Evolutionary conservation across 805 yeast genomes (phyloP).

Genomic region (Zygoascus tannicola): DNA sequence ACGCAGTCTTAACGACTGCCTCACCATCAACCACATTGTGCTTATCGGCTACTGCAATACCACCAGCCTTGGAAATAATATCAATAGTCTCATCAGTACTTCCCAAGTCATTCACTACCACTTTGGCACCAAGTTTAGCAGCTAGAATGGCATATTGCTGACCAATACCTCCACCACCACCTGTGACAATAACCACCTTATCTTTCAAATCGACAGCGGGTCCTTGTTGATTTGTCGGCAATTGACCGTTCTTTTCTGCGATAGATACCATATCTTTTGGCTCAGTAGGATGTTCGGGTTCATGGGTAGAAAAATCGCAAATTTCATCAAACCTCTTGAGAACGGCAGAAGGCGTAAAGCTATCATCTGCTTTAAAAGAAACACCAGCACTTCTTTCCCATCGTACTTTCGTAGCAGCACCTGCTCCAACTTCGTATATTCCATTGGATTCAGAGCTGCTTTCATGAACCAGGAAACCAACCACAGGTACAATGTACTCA

Average conservation of each 20-base stretch:
- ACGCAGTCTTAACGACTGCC: slow-evolving; percentile 66
- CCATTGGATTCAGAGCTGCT: slow-evolving; percentile 55
- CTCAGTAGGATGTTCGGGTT: slow-evolving; percentile 58
- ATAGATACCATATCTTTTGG: slow-evolving; percentile 63
- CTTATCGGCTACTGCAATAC: slow-evolving; percentile 71
- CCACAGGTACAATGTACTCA: slow-evolving; percentile 86
- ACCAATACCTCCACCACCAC: slow-evolving; percentile 94
- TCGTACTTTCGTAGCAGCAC: slow-evolving; percentile 80
- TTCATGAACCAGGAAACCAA: slow-evolving; percentile 68
- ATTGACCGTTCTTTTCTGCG: slow-evolving; percentile 41
- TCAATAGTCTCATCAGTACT: slow-evolving; percentile 66
- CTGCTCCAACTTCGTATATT: slow-evolving; percentile 89
- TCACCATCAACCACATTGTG: slow-evolving; percentile 79
- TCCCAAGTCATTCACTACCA: slow-evolving; percentile 81
- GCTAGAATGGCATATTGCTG: slow-evolving; percentile 76
- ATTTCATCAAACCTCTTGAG: slow-evolving; percentile 57
- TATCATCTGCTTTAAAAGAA: slow-evolving; percentile 64
- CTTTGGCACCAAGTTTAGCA: slow-evolving; percentile 89
- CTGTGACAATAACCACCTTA: slow-evolving; percentile 86
- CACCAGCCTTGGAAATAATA: slow-evolving; percentile 65
- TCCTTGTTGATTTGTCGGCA: slow-evolving; percentile 55
- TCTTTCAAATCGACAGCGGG: slow-evolving; percentile 53
- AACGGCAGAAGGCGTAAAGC: slow-evolving; percentile 80
- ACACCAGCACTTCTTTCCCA: slow-evolving; percentile 93
- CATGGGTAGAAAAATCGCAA: slow-evolving; percentile 46